Evolutionary conservation across 495 filamentous ascomycete species (phyloP), one percentile per base, ranked within the genome.

Genomic region (Stereocaulon alpinum): DNA sequence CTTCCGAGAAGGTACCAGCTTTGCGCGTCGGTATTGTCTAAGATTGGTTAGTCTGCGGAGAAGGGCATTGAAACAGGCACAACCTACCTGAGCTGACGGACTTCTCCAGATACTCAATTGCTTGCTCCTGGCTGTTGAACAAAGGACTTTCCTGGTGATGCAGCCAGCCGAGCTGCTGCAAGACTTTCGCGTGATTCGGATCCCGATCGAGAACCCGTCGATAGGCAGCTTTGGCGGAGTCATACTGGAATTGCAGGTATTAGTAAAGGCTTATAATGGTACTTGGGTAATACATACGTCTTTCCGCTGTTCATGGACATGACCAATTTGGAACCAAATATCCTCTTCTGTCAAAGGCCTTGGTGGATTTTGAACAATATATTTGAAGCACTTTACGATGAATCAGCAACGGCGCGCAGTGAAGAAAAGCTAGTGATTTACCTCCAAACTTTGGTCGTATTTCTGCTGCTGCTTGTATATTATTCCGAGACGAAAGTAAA

Each of bases 251-350:
- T 58, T 14, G 58, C 59, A 34, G 67, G 55, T 42, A 58, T 75
- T 40, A 73, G 60, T 51, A 61, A 34, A 32, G 48, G 17, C 52
- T n/a, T 58, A 17, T 37, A 27, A 42, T 9, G 17, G 17, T 12
- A 50, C 34, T 40, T 47, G 18, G 50, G 15, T 43, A 40, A 52
- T 14, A 81, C 93, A 73, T 77, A 96, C 93, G 65, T 98, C 93
- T 78, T 97, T 97, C 70, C 96, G 92, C 66, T 97, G 94, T 65
- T 99, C 93, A 69, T 99, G 89, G 50, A 99, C 93, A 71, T 99
- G 93, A 27, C 93, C 93, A 64, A 99, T 97, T 71, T 99, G 93
- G 74, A 99, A 99, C 92, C 92, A 97, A 61, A 99, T 99, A 67
- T 99, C 93, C 70, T 96, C 93, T 68, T 97, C 91, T 1, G 91